A percentile compares a stretch with the other conserved stretches of the same genome.
These are phyloP conservation scores for Liquidambar formosana DNA, from an alignment of 164 flowering plant species.

Conservation along the genomic window DNA sequence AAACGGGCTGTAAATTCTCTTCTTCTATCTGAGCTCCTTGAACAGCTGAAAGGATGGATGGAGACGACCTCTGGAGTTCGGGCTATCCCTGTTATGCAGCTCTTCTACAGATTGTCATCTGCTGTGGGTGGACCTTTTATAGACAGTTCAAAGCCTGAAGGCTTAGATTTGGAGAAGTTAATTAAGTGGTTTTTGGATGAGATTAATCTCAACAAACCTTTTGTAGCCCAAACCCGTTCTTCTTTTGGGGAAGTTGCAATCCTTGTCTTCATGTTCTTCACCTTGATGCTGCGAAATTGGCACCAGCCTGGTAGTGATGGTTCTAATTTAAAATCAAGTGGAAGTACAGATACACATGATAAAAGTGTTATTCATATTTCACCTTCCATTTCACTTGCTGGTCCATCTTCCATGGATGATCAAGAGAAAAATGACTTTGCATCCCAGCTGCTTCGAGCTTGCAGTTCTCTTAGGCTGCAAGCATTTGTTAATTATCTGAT, in stretches of 20 bases:
- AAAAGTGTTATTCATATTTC: slow-evolving; percentile 36
- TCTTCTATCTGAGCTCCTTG: slow-evolving; percentile 81
- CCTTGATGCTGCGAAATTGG: slow-evolving; percentile 97
- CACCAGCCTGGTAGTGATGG: slow-evolving; percentile 91
- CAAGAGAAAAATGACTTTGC: slow-evolving; percentile 77
- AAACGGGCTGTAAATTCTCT: slow-evolving; percentile 88
- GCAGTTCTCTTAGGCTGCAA: slow-evolving; percentile 86
- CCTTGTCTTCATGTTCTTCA: slow-evolving; percentile 95
- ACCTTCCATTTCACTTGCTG: slow-evolving; percentile 32
- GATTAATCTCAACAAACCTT: slow-evolving; percentile 68
- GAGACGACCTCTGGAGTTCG: slow-evolving; percentile 76
- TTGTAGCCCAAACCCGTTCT: slow-evolving; percentile 65
- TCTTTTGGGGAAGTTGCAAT: slow-evolving; percentile 90
- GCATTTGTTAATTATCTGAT: slow-evolving; percentile 80
- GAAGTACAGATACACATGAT: slow-evolving; percentile 57
- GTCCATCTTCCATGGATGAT: slow-evolving; percentile 51
- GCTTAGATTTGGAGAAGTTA: slow-evolving; percentile 74
- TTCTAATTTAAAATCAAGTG: slow-evolving; percentile 51
- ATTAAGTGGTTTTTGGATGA: slow-evolving; percentile 91
- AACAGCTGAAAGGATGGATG: slow-evolving; percentile 93
- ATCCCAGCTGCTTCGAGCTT: slow-evolving; percentile 81
- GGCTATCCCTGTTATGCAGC: slow-evolving; percentile 94
- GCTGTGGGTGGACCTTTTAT: slow-evolving; percentile 96
- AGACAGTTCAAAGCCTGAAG: slow-evolving; percentile 74
- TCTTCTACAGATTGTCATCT: slow-evolving; percentile 89